Percentiles rank a stretch among this genome's conserved stretches.
Conservation (phyloP, 192 early-diverging fungal species). For the Neocallimastix lanati region DNA sequence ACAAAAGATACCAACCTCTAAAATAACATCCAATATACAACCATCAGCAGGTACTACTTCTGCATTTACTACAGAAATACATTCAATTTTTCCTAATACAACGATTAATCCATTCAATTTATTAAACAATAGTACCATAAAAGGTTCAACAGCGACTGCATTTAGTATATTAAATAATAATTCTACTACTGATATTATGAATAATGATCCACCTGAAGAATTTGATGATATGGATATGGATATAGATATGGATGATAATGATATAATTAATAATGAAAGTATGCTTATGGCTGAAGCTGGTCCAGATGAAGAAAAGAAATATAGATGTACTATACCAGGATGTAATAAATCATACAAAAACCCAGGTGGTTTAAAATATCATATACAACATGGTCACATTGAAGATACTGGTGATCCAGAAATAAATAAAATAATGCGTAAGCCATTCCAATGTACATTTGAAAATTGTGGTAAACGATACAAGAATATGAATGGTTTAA, state of each 20-base stretch:
- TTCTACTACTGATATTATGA: background rate
- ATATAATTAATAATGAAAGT: background rate
- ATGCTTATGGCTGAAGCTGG: background rate
- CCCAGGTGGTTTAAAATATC: slow-evolving; percentile 95
- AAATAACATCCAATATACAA: background rate
- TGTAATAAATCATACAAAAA: slow-evolving; percentile 97
- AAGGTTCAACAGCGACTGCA: background rate
- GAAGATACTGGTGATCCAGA: slow-evolving; percentile 41
- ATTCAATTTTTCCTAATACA: background rate
- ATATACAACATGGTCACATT: slow-evolving; percentile 81
- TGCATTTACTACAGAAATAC: background rate
- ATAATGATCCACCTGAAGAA: background rate
- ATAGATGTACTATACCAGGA: slow-evolving; percentile 66
- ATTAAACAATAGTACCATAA: background rate
- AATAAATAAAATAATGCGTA: slow-evolving; percentile 36
- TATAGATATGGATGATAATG: background rate
- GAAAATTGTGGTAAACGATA: slow-evolving; percentile 47
- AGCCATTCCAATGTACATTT: slow-evolving; percentile 50
- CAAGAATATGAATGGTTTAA: slow-evolving; percentile 69
- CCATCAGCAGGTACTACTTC: background rate
- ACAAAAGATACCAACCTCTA: background rate
- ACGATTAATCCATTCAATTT: too few relatives aligned
- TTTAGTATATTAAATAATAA: background rate
- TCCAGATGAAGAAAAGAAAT: slow-evolving; percentile 53
- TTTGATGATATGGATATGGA: background rate